A percentile compares a stretch with the other conserved stretches of the same genome.
phyloP scores from a whole-genome alignment of 1,284 basidiomycete genomes.

The Fomitopsis betulina region DNA sequence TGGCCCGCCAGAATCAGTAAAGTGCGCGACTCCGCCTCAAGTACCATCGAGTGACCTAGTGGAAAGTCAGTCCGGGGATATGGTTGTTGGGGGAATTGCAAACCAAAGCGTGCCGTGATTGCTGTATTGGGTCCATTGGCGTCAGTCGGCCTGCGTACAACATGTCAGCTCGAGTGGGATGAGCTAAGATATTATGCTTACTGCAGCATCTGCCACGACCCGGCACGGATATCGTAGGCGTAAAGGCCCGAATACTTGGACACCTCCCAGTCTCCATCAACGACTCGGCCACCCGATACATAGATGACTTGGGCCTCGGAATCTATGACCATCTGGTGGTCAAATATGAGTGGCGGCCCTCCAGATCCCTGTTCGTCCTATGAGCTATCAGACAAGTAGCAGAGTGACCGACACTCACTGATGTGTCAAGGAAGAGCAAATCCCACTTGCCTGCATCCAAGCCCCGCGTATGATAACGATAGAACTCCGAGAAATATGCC shows the following conservation, averaged over 20 bases:
- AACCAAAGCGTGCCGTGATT: constrained; percentile 61
- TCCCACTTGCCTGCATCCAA: constrained; percentile 63
- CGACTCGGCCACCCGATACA: constrained; percentile 73
- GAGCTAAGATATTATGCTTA: constrained; percentile 29
- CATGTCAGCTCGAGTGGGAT: neutral
- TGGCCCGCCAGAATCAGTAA: constrained; percentile 73
- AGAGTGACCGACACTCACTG: constrained; percentile 36
- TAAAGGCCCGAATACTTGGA: constrained; percentile 67
- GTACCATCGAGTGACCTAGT: constrained; percentile 75
- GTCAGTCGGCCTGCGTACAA: constrained; percentile 14
- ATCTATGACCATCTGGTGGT: constrained; percentile 81
- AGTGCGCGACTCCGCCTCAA: constrained; percentile 52
- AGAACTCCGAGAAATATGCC: constrained; percentile 58
- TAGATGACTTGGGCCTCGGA: constrained; percentile 69
- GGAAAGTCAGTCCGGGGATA: neutral
- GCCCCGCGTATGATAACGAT: constrained; percentile 63
- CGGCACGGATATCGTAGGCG: constrained; percentile 57
- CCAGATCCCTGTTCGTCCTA: constrained; percentile 42
- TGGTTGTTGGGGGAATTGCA: neutral
- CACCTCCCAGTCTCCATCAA: constrained; percentile 55
- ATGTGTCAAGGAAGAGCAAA: constrained; percentile 55
- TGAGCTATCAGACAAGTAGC: neutral
- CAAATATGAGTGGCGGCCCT: constrained; percentile 73
- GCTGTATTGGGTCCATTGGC: constrained; percentile 11
- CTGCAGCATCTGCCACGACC: constrained; percentile 65